Base-by-base conservation (phyloP, 73 alveolate species). In the Effrenium voratum region DNA sequence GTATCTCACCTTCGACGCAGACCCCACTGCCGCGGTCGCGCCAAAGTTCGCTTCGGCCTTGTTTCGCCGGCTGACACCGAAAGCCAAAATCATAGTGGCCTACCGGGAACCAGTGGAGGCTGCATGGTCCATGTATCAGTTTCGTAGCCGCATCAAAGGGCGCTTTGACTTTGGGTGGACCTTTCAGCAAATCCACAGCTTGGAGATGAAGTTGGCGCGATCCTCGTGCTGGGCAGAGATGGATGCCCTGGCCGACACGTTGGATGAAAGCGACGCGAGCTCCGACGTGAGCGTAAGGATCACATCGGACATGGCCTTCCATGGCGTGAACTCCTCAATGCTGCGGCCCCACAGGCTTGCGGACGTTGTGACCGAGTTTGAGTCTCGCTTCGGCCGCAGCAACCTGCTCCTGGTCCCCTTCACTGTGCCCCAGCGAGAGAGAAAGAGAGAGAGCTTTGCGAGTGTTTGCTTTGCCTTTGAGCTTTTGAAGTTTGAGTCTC, bases 81-180 rank as follows among this genome's bases (percentile, higher is more conserved):
- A 47, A 19, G 91, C 91, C 44, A 68, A 68, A 46, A 81, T 81
- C 91, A 47, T 81, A 32, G 43, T 81, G 13, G 45, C 91, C 59
- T 47, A 57, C 73, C 91, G 91, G 5, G 91, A 81, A n/a, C 91
- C 91, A 3, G 91, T 45, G 36, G 60, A 81, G 10, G 91, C 73
- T 34, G 91, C 91, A 34, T 81, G 59, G 73, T 81, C 91, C 91
- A 81, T 81, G 91, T 81, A 81, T 73, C 45, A 81, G 73, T 81
- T 81, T 73, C 52, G 91, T 47, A 47, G 73, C 15, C 91, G 73
- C 91, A 81, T 81, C 91, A 81, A 81, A 49, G 91, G 90, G 44
- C 91, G 73, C 40, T 57, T 45, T 41, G 91, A 81, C 60, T 81
- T 45, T 40, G 91, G 91, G 73, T 45, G 44, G 63, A 47, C 52